These are phyloP conservation scores for Monosporascus sp. DNA, from an alignment of 2,329 filamentous ascomycete species.

Conservation along the genomic window DNA sequence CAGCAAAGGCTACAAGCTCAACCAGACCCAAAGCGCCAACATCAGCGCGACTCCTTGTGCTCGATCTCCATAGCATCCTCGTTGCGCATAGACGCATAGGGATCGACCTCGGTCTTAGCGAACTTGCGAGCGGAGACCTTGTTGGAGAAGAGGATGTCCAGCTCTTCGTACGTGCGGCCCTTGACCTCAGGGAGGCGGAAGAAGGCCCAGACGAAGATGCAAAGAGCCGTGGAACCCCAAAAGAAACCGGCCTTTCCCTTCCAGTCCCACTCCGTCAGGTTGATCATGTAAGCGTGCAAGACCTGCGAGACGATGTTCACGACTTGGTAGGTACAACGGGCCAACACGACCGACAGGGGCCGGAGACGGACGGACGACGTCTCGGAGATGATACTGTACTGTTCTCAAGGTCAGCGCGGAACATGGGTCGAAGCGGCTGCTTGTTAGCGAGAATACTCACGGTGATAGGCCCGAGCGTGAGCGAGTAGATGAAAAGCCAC, in stretches of 20 bases:
- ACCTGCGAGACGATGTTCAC: slow-evolving; percentile 36
- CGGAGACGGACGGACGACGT: slow-evolving; percentile 41
- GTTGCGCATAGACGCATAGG: slow-evolving; percentile 11
- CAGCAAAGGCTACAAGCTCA: too few relatives aligned
- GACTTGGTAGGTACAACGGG: slow-evolving; percentile 38
- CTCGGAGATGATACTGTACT: slow-evolving; percentile 42
- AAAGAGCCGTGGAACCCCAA: slow-evolving; percentile 36
- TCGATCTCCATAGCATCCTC: slow-evolving; percentile 10
- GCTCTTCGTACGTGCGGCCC: slow-evolving; percentile 45
- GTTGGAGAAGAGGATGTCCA: slow-evolving; percentile 47
- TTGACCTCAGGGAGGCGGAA: slow-evolving; percentile 48
- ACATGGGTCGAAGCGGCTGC: not conserved
- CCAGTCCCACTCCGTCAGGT: slow-evolving; percentile 32
- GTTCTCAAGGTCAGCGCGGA: slow-evolving; percentile 5
- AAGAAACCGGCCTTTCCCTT: slow-evolving; percentile 38
- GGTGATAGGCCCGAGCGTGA: slow-evolving; percentile 41
- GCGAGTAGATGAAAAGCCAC: slow-evolving; percentile 39
- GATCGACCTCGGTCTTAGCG: slow-evolving; percentile 26
- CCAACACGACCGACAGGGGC: slow-evolving; percentile 39
- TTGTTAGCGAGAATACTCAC: slow-evolving; percentile 22
- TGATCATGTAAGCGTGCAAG: slow-evolving; percentile 33
- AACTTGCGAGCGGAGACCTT: slow-evolving; percentile 34
- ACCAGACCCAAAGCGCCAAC: not conserved
- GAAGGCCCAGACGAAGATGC: slow-evolving; percentile 42
- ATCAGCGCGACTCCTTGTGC: slow-evolving; percentile 6